Evolutionary conservation across 306 rosid genomes (phyloP).

Genomic region (Arachis stenosperma): DNA sequence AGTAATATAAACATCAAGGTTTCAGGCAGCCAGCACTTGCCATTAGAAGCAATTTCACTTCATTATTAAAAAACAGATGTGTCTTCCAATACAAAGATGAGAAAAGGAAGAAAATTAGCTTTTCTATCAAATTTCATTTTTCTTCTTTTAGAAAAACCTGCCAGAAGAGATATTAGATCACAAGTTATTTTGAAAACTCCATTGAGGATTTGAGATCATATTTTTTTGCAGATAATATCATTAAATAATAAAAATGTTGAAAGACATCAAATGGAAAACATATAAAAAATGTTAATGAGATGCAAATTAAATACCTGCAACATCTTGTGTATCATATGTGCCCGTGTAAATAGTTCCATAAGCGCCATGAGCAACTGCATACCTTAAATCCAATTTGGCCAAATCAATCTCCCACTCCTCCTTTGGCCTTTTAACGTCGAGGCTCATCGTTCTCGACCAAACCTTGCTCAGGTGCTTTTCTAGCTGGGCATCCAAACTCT

Average conservation of each 20-base stretch:
- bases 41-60: conserved; percentile 4
- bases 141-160: background rate
- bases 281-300: conserved; percentile 7
- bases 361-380: conserved; percentile 80
- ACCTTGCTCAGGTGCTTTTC: conserved; percentile 93
- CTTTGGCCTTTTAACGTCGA: conserved; percentile 55
- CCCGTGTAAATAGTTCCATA: conserved; percentile 86
- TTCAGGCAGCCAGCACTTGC: conserved; percentile 1
- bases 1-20: background rate
- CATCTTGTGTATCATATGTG: conserved; percentile 77
- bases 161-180: background rate
- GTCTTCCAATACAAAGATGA: background rate
- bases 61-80: background rate
- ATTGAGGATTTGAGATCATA: background rate
- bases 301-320: conserved; percentile 68
- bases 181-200: conserved; percentile 1
- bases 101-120: background rate
- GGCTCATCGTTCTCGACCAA: conserved; percentile 57
- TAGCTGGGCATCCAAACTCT: conserved; percentile 80
- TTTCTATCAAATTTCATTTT: background rate
- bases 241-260: background rate
- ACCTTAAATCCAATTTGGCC: conserved; percentile 71
- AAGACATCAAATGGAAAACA: conserved; percentile 18
- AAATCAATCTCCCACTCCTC: conserved; percentile 95
- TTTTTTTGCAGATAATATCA: conserved; percentile 7